Evolutionary conservation across 2,329 filamentous ascomycete species (phyloP).

Genomic region (Aureobasidium sp.): DNA sequence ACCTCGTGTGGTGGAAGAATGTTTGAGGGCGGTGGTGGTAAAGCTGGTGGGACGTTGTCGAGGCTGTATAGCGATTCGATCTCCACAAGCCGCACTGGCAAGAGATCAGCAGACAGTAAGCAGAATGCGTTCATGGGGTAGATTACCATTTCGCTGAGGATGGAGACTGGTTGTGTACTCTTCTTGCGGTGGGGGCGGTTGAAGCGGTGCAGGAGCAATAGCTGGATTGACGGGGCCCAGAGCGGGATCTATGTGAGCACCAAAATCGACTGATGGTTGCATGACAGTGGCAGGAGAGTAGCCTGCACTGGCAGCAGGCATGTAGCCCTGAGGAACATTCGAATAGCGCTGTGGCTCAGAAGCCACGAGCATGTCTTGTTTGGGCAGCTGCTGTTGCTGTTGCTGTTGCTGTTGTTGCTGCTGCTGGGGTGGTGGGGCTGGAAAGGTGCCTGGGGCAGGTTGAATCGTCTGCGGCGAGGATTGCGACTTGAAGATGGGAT

Average conservation of each 20-base stretch:
- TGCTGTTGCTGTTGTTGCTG: conserved; percentile 17
- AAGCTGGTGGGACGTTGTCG: conserved; percentile 50
- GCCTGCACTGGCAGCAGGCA: conserved; percentile 30
- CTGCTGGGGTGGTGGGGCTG: conserved; percentile 17
- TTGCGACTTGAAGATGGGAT: conserved; percentile 76
- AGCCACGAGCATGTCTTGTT: conserved; percentile 20
- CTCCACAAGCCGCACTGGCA: conserved; percentile 45
- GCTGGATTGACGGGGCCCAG: conserved; percentile 25
- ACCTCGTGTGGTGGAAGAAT: conserved; percentile 55
- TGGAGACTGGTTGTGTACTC: conserved; percentile 22
- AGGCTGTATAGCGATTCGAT: conserved; percentile 67
- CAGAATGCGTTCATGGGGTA: not conserved
- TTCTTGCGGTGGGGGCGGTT: conserved; percentile 28
- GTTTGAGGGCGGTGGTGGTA: conserved; percentile 32
- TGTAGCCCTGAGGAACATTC: conserved; percentile 37
- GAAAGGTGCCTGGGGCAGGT: conserved; percentile 50
- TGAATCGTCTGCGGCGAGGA: conserved; percentile 65
- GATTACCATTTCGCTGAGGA: conserved; percentile 26
- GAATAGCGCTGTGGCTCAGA: conserved; percentile 29
- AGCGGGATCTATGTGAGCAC: conserved; percentile 26
- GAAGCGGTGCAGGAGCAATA: conserved; percentile 23
- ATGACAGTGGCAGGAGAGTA: conserved; percentile 21
- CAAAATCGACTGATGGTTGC: conserved; percentile 11
- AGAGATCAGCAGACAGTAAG: not conserved
- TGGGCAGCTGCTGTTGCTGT: conserved; percentile 29